Conservation (phyloP, 495 filamentous ascomycete genomes). For the Aspergillus homomorphus region DNA sequence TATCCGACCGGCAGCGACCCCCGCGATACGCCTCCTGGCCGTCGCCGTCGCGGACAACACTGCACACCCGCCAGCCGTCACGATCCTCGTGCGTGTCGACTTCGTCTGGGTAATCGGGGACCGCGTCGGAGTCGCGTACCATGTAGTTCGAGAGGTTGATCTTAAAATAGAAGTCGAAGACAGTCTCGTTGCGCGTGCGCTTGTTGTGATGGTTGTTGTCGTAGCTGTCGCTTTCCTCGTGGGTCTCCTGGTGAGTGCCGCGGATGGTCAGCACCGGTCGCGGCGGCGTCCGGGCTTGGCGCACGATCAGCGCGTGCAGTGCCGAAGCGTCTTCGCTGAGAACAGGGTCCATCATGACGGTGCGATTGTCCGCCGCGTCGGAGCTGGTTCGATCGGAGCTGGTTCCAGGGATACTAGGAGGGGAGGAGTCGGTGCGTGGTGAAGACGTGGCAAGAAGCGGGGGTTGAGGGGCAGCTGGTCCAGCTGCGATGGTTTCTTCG, state of each 20-base stretch:
- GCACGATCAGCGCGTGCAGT: slow-evolving; percentile 27
- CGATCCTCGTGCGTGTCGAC: not conserved
- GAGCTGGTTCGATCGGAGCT: not conserved
- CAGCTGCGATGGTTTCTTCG: slow-evolving; percentile 2
- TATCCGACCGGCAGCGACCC: slow-evolving; percentile 21
- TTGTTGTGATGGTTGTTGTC: slow-evolving; percentile 18
- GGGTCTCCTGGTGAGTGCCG: slow-evolving; percentile 34
- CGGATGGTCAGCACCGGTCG: slow-evolving; percentile 34
- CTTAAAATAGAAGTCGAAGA: slow-evolving; percentile 40
- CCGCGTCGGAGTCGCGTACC: slow-evolving; percentile 24
- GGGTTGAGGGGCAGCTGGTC: not conserved
- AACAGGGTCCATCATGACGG: slow-evolving; percentile 24
- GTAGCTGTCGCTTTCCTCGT: slow-evolving; percentile 13
- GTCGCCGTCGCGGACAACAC: slow-evolving; percentile 29
- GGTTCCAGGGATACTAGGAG: not conserved
- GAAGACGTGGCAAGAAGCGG: not conserved
- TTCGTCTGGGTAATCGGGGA: slow-evolving; percentile 5
- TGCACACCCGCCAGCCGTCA: slow-evolving; percentile 18
- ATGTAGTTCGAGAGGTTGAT: slow-evolving; percentile 37
- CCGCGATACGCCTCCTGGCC: slow-evolving; percentile 30
- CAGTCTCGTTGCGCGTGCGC: slow-evolving; percentile 27
- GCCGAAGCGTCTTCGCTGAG: slow-evolving; percentile 23
- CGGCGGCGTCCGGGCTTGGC: slow-evolving; percentile 35
- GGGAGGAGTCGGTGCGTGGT: not conserved
- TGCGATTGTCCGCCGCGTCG: not conserved